phyloP scores from a whole-genome alignment of 2,329 filamentous ascomycete species.

The Xylariomycetidae sp. region DNA sequence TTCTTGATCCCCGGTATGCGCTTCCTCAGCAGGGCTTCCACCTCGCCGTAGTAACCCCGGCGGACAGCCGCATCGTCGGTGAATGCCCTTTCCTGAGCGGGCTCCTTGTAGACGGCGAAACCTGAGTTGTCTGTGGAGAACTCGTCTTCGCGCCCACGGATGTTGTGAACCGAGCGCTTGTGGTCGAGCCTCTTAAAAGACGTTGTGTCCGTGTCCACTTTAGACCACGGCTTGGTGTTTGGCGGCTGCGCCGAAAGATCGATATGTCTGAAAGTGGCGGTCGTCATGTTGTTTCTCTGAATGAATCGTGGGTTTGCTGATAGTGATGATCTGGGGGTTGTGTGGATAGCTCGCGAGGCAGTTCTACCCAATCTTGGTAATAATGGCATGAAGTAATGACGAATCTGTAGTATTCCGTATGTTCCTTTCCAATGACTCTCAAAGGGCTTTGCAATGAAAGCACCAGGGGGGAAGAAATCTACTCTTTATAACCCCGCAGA shows the following conservation, averaged over 20 bases:
- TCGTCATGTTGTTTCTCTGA: slow-evolving; percentile 45
- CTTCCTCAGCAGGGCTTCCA: slow-evolving; percentile 51
- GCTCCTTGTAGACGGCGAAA: slow-evolving; percentile 50
- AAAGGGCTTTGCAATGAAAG: no score
- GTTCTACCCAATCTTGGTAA: no score
- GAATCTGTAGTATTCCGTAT: no score
- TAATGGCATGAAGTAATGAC: no score
- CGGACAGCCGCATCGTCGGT: slow-evolving; percentile 52
- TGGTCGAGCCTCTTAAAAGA: slow-evolving; percentile 46
- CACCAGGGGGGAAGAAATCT: no score
- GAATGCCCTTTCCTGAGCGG: slow-evolving; percentile 51
- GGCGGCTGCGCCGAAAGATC: slow-evolving; percentile 44
- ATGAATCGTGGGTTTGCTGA: no score
- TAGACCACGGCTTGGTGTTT: slow-evolving; percentile 54
- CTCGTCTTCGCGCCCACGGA: slow-evolving; percentile 44
- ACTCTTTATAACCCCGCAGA: no score
- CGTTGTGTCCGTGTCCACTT: slow-evolving; percentile 57
- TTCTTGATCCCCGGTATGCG: slow-evolving; percentile 38
- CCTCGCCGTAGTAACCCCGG: slow-evolving; percentile 55
- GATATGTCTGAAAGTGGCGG: slow-evolving; percentile 55
- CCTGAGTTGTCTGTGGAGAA: slow-evolving; percentile 56
- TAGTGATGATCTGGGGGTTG: no score
- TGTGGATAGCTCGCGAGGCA: no score
- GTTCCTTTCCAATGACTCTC: no score
- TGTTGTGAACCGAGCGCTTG: slow-evolving; percentile 45